These are phyloP conservation scores for Glarea lozoyensis DNA, from an alignment of 495 filamentous ascomycete species.

Conservation along the genomic window DNA sequence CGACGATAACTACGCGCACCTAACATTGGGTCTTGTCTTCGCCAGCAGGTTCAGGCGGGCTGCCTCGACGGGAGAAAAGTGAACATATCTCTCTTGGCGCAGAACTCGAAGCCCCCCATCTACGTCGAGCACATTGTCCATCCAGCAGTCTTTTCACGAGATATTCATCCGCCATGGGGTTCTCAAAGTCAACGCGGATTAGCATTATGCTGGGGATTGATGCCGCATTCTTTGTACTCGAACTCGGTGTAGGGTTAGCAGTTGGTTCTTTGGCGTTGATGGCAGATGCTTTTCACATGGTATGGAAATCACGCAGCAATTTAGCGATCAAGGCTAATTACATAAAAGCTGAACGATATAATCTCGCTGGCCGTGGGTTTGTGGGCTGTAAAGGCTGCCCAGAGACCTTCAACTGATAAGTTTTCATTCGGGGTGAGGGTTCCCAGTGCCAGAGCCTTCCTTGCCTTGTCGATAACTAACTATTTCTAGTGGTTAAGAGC, in stretches of 20 bases:
- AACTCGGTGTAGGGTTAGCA: conserved; percentile 74
- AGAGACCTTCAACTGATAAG: conserved; percentile 69
- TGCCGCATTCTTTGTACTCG: conserved; percentile 77
- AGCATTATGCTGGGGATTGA: conserved; percentile 88
- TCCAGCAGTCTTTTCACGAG: neutral
- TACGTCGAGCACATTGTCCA: neutral
- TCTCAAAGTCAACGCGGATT: conserved; percentile 90
- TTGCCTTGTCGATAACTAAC: conserved; percentile 7
- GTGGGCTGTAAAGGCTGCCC: conserved; percentile 88
- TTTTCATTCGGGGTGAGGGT: conserved; percentile 84
- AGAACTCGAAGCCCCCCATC: too few relatives aligned
- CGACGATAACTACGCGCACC: too few relatives aligned
- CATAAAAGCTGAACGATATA: conserved; percentile 81
- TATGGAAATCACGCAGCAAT: conserved; percentile 25
- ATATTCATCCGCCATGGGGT: conserved; percentile 51
- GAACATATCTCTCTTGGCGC: too few relatives aligned
- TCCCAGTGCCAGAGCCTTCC: too few relatives aligned
- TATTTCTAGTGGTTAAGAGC: conserved; percentile 77
- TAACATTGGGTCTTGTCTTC: neutral
- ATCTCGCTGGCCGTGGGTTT: conserved; percentile 84
- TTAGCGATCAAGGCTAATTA: conserved; percentile 1
- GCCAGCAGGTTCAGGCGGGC: neutral
- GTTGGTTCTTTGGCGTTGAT: conserved; percentile 88
- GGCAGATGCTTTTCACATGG: conserved; percentile 98
- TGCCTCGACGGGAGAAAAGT: too few relatives aligned